Evolutionary conservation across 768 basidiomycete species (phyloP), one percentile per base, ranked within the genome.

Genomic region (Ramaria rubella): DNA sequence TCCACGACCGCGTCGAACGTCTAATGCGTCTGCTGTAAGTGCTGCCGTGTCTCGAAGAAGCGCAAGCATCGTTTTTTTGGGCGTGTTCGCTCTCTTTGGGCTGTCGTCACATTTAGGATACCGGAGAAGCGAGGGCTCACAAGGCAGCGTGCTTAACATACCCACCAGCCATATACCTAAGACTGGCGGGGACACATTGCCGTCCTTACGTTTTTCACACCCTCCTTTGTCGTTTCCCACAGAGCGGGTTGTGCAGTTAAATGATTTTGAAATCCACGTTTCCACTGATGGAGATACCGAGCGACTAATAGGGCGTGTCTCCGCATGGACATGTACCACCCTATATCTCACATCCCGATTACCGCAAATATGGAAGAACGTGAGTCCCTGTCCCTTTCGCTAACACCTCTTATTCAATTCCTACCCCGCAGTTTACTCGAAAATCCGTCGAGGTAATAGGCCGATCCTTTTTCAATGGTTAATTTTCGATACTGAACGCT

Each of bases 311-410:
- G 96, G 96, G 1, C 85, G 96, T 2, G 81, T 93, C 53, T 93
- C 88, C 54, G 94, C 96, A 8, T 99, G 96, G 96, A 66, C 86
- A 19, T 97, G 95, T 67, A 93, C 94, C 1, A 89, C 84, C 0
- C 74, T 97, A 15, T 99, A 99, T 70, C 74, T 99, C 33, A 97
- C 95, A 3, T 90, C 88, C 3, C 82, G 96, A 58, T 71, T 99
- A 64, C 96, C 96, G 21, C 96, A 99, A 69, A 96, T 99, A 60
- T 98, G 96, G 96, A 95, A 94, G 71, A 97, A 97, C 65, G 94
- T 96, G 69, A 68, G 92, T 83, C 23, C 21, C 43, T 44, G 34
- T 15, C 55, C 30, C 34, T 34, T 50, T 46, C 58, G 46, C 9
- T 46, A 43, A 29, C 51, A 1, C 59, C 52, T 49, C 26, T 60